Conservation (phyloP, 441 rosid species). For the Croton laevigatus region DNA sequence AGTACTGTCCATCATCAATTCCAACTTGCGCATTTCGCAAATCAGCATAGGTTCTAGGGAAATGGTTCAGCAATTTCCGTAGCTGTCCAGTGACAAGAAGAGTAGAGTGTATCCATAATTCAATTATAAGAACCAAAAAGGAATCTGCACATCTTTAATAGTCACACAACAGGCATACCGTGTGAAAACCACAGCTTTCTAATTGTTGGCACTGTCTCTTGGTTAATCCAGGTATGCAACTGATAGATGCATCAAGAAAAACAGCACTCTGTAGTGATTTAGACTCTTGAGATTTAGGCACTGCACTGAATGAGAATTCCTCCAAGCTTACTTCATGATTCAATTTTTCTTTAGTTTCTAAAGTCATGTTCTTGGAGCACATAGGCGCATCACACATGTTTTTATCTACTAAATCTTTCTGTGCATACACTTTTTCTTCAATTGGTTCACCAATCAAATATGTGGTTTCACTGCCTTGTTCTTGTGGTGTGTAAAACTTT, state of each 20-base stretch:
- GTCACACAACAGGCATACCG: slow-evolving; percentile 44
- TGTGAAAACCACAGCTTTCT: slow-evolving; percentile 79
- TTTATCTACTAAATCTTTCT: slow-evolving; percentile 32
- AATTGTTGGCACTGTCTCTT: slow-evolving; percentile 60
- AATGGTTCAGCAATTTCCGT: slow-evolving; percentile 81
- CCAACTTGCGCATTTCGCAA: slow-evolving; percentile 78
- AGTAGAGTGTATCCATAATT: slow-evolving; percentile 22
- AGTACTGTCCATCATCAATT: slow-evolving; percentile 84
- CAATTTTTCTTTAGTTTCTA: slow-evolving; percentile 37
- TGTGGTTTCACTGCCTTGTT: slow-evolving; percentile 28
- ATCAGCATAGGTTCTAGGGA: slow-evolving; percentile 95
- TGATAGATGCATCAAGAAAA: slow-evolving; percentile 55
- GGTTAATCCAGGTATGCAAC: slow-evolving; percentile 64
- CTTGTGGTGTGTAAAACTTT: slow-evolving; percentile 28
- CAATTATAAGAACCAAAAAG: slow-evolving; percentile 14
- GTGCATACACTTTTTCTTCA: slow-evolving; percentile 7
- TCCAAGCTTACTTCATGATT: slow-evolving; percentile 27
- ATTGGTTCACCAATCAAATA: slow-evolving; percentile 6
- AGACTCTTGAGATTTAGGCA: slow-evolving; percentile 19
- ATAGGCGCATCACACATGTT: slow-evolving; percentile 23
- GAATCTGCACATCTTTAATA: slow-evolving; percentile 7
- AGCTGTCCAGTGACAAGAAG: slow-evolving; percentile 42
- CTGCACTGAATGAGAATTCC: slow-evolving; percentile 23
- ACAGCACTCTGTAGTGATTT: slow-evolving; percentile 24
- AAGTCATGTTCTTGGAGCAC: slow-evolving; percentile 27